Percentiles rank a stretch among this genome's conserved stretches.
Evolutionary conservation across 2,329 filamentous ascomycete species (phyloP).

Genomic region (Thermothelomyces thermophilus): DNA sequence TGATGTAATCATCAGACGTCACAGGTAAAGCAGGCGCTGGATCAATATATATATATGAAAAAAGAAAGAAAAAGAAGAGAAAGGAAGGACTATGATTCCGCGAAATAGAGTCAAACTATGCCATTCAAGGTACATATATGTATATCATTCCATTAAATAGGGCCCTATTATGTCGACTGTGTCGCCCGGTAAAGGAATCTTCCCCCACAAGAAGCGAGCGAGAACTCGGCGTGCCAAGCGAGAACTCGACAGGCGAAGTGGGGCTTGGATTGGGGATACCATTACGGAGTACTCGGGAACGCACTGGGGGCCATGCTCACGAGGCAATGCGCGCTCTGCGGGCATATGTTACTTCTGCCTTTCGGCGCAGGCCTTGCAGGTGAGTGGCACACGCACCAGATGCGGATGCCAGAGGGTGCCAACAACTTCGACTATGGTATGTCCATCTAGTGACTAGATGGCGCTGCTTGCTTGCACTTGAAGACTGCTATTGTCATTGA

Average conservation of each 20-base stretch:
- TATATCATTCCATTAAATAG: too few relatives aligned
- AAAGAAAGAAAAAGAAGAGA: too few relatives aligned
- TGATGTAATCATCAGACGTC: too few relatives aligned
- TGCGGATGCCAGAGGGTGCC: too few relatives aligned
- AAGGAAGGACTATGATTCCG: too few relatives aligned
- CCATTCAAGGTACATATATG: too few relatives aligned
- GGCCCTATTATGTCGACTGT: background rate
- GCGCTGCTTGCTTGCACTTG: background rate
- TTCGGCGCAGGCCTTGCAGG: too few relatives aligned
- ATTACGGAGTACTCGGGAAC: background rate
- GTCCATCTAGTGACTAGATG: too few relatives aligned
- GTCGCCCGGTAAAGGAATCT: background rate
- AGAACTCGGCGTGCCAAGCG: constrained; percentile 6
- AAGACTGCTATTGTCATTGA: background rate
- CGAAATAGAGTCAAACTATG: too few relatives aligned
- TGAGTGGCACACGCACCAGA: too few relatives aligned
- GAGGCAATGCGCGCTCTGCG: background rate
- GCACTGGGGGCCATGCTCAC: background rate
- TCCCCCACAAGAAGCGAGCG: background rate
- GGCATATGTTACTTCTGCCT: too few relatives aligned
- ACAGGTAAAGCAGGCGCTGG: background rate
- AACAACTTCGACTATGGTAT: too few relatives aligned
- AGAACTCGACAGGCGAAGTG: constrained; percentile 7
- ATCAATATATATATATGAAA: background rate
- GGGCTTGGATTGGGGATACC: background rate